Conservation (phyloP, 345 rosid species). For the Gossypium ekmanianum region DNA sequence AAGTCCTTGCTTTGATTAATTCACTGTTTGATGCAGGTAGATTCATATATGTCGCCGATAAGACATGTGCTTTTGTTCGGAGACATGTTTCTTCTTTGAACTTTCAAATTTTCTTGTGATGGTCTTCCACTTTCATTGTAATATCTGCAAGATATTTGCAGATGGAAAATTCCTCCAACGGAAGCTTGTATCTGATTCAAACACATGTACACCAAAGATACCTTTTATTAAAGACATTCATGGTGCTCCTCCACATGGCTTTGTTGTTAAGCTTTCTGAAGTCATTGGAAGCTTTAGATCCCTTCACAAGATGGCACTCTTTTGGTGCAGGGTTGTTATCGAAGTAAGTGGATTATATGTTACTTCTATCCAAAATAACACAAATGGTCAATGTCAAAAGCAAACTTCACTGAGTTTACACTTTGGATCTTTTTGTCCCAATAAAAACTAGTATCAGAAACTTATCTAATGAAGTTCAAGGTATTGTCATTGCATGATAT, state of each 20-base stretch:
- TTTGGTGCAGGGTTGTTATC: conserved; percentile 15
- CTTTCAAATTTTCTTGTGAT: conserved; percentile 26
- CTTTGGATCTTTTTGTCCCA: background rate
- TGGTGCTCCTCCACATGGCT: conserved; percentile 75
- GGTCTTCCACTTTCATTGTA: conserved; percentile 46
- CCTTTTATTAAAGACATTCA: conserved; percentile 78
- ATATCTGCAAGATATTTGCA: conserved; percentile 74
- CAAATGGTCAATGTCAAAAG: background rate
- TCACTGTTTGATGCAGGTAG: conserved; percentile 73
- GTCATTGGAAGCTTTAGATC: conserved; percentile 87
- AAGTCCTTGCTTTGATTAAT: conserved; percentile 46
- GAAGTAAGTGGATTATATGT: conserved; percentile 55
- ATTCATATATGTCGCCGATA: conserved; percentile 21
- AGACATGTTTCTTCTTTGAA: background rate
- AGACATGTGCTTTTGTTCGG: conserved; percentile 4
- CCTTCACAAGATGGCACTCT: conserved; percentile 66
- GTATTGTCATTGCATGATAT: background rate
- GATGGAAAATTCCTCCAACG: conserved; percentile 81
- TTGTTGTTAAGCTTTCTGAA: conserved; percentile 84
- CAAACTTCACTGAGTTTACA: conserved; percentile 7
- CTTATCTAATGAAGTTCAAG: background rate
- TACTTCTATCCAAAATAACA: conserved; percentile 7
- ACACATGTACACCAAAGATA: conserved; percentile 29
- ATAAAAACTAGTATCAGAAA: background rate
- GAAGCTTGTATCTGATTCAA: conserved; percentile 46